These are phyloP conservation scores for Zarea fungicola DNA, from an alignment of 2,329 filamentous ascomycete species.

Conservation along the genomic window DNA sequence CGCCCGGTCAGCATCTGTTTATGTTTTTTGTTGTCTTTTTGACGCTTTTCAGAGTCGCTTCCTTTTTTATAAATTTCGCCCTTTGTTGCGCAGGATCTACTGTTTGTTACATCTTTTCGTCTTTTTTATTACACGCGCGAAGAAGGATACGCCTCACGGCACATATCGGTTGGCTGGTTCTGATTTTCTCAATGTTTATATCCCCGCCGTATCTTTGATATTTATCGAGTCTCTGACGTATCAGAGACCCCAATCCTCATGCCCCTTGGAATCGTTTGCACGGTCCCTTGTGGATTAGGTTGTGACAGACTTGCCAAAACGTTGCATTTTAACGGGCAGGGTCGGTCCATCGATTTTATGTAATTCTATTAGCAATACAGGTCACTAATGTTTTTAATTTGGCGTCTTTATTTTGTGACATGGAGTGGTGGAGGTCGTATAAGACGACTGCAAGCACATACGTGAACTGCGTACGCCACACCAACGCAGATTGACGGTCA, in stretches of 20 bases:
- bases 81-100: conserved; percentile 12
- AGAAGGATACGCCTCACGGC: conserved; percentile 37
- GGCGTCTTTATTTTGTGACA: not conserved
- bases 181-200: conserved; percentile 6
- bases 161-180: conserved; percentile 15
- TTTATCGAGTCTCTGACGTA: not conserved
- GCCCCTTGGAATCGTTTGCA: not conserved
- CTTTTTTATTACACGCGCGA: conserved; percentile 21
- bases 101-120: conserved; percentile 15
- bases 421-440: no score
- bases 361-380: conserved; percentile 10
- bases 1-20: conserved; percentile 15
- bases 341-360: not conserved
- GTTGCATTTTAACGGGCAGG: not conserved
- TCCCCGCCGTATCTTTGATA: conserved; percentile 3
- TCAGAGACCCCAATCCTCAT: not conserved
- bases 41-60: not conserved
- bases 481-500: no score
- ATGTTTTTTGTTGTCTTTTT: conserved; percentile 7
- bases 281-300: no score
- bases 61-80: conserved; percentile 9
- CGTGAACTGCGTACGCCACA: no score
- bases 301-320: no score
- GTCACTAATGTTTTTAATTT: conserved; percentile 3
- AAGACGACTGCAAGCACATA: no score